Percentiles rank a stretch among this genome's conserved stretches.
Evolutionary conservation across 768 basidiomycete genomes (phyloP).

Genomic region (Mycena galopus): DNA sequence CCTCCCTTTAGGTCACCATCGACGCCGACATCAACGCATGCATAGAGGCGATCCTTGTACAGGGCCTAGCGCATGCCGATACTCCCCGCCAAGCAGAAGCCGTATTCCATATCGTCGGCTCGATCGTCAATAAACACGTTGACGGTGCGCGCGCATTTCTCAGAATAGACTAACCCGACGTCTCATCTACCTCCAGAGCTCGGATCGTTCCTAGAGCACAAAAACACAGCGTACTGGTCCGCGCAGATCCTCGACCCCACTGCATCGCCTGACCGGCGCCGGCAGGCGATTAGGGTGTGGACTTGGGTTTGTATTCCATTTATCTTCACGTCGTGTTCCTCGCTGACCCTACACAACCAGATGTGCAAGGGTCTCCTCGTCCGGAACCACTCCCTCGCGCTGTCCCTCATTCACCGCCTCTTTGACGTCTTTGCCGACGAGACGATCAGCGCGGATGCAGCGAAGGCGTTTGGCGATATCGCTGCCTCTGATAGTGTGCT

Average conservation of each 20-base stretch:
- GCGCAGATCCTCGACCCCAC: conserved; percentile 54
- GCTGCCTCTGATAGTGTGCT: conserved; percentile 72
- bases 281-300: conserved; percentile 70
- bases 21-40: conserved; percentile 60
- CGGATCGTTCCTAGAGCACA: conserved; percentile 56
- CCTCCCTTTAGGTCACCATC: conserved; percentile 54
- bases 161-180: neutral
- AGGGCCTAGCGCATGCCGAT: conserved; percentile 66
- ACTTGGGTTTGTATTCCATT: conserved; percentile 66
- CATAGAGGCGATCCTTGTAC: conserved; percentile 66
- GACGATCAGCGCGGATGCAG: conserved; percentile 77
- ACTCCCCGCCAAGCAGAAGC: conserved; percentile 67
- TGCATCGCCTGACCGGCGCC: conserved; percentile 55
- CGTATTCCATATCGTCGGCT: conserved; percentile 69
- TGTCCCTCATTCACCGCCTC: conserved; percentile 70
- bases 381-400: conserved; percentile 72
- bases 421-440: conserved; percentile 80
- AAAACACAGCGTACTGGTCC: conserved; percentile 63
- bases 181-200: conserved; percentile 54
- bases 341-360: conserved; percentile 53
- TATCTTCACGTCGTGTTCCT: neutral
- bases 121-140: conserved; percentile 83
- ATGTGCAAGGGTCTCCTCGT: conserved; percentile 85
- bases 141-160: conserved; percentile 61
- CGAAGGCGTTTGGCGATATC: conserved; percentile 79